Evolutionary conservation across 176 grass and related monocot genomes (phyloP), one percentile per base, ranked within the genome.

Genomic region (Secale cereale): DNA sequence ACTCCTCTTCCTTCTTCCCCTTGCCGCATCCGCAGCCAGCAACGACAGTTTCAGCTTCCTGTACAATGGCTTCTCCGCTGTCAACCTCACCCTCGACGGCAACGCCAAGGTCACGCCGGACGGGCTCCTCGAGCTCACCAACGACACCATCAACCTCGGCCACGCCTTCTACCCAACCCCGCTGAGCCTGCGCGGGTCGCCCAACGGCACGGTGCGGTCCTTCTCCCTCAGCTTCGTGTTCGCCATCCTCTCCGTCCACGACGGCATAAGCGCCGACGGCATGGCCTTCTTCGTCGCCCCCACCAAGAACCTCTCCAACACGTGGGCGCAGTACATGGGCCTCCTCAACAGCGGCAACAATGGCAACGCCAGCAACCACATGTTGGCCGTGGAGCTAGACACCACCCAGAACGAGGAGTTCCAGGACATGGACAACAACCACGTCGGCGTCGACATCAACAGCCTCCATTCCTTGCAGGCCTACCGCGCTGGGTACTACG

Each of bases 281-380:
- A 69, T 92, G 75, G 90, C 86, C 75, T 89, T 91, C 77, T 74
- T 92, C 10, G 50, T 92, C 33, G 32, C 75, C 7, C 87, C 76
- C 11, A 80, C 61, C 17, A 86, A 74, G n/a, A 61, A 92, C 52
- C 76, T 92, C 54, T 89, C 87, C 26, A 52, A 66, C 33, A 82
- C 87, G 26, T 63, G 70, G 74, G 60, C 70, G 11, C 69, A 92
- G 37, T 89, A 83, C 70, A 28, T 86, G 26, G 90, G 90, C 30
- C 76, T 92, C 30, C 78, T 89, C 16, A 84, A 87, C 17, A 59
- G 16, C 7, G 80, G 79, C 4, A 82, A 87, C 11, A 69, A 86
- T 1, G 85, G 85, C 57, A 86, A 81, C 72, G 11, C 8, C 6
- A 87, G 72, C 79, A 82, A 87, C 63, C 86, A 70, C 79, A 87